phyloP scores from a whole-genome alignment of 2,329 filamentous ascomycete genomes.

The Venturia carpophila region DNA sequence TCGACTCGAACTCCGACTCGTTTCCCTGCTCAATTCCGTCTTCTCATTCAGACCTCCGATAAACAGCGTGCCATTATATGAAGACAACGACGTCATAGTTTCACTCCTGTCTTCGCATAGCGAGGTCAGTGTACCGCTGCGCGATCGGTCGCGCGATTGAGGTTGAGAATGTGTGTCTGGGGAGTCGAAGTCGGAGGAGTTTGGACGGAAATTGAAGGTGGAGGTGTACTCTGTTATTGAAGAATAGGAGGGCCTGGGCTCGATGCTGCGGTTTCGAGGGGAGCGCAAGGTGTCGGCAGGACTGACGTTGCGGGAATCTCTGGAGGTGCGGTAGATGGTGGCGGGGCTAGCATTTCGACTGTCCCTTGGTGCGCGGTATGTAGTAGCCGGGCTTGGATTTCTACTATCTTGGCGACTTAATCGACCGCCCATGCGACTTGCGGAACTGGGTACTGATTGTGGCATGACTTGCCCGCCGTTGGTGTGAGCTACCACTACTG shows the following conservation, averaged over 20 bases:
- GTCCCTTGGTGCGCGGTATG: neutral
- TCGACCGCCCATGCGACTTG: constrained; percentile 30
- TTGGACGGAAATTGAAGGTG: neutral
- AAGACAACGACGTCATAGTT: neutral
- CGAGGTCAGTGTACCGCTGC: neutral
- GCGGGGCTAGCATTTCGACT: neutral
- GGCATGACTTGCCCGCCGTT: constrained; percentile 57
- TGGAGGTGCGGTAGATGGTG: neutral
- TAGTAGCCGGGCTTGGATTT: constrained; percentile 5
- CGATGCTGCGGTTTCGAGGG: neutral
- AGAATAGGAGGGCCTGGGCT: neutral
- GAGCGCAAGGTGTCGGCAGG: neutral
- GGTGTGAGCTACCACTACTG: constrained; percentile 62
- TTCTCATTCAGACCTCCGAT: neutral
- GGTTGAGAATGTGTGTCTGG: neutral
- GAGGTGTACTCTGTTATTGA: neutral
- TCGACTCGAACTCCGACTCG: constrained; percentile 27
- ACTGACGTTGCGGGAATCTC: neutral
- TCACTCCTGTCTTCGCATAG: neutral
- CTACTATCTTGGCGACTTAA: constrained; percentile 24
- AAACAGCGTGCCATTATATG: neutral
- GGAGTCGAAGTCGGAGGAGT: neutral
- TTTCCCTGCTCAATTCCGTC: neutral
- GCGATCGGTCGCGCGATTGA: neutral
- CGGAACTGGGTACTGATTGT: constrained; percentile 28